Conservation (phyloP, 1,139 yeast genomes). For the Yamadazyma aaseri region DNA sequence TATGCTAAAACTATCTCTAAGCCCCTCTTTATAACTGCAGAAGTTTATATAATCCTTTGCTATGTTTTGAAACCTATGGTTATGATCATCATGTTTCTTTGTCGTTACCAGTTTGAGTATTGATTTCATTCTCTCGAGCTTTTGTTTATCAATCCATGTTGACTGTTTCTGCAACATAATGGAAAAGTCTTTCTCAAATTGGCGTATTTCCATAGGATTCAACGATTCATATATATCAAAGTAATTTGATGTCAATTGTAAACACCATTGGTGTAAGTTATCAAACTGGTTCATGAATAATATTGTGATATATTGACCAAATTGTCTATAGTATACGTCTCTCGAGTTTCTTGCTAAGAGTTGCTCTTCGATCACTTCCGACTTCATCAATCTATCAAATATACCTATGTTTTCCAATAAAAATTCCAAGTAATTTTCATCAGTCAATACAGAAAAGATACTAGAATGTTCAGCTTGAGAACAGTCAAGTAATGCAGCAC, state of each 20-base stretch:
- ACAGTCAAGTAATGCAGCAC: constrained; percentile 4
- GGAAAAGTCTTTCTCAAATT: constrained; percentile 11
- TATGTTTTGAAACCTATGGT: neutral
- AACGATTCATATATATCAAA: constrained; percentile 16
- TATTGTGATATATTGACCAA: constrained; percentile 22
- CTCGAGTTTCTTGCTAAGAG: constrained; percentile 1
- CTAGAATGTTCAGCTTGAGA: constrained; percentile 7
- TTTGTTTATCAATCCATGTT: constrained; percentile 3
- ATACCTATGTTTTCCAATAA: constrained; percentile 18
- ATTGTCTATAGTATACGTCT: constrained; percentile 16
- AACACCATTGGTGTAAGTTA: constrained; percentile 13
- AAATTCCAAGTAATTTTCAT: constrained; percentile 17
- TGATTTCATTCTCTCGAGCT: constrained; percentile 2
- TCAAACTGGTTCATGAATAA: constrained; percentile 9
- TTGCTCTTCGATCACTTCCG: neutral
- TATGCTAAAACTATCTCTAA: neutral
- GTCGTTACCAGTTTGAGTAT: neutral
- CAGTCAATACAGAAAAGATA: constrained; percentile 12
- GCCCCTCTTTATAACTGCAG: constrained; percentile 1
- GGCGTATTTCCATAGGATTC: constrained; percentile 14
- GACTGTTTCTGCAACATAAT: constrained; percentile 8
- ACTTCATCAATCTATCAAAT: constrained; percentile 12
- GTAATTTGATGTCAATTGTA: constrained; percentile 11
- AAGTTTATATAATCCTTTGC: constrained; percentile 5
- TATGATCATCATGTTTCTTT: neutral